A percentile compares a stretch with the other conserved stretches of the same genome.
Conservation (phyloP, 1,284 basidiomycete genomes). For the Pseudozyma hubeiensis region DNA sequence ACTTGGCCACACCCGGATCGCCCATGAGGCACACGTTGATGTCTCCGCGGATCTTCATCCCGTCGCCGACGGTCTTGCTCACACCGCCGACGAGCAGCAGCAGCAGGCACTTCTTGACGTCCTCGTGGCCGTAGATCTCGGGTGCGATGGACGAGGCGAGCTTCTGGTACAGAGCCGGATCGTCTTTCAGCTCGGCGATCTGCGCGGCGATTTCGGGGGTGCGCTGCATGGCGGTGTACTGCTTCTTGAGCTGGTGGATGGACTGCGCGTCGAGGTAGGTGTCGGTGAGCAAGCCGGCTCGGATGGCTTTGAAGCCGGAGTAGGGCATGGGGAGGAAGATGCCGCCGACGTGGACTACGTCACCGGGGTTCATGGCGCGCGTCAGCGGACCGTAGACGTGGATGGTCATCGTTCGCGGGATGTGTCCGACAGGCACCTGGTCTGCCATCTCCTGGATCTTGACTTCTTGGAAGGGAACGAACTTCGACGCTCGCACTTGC, state of each 20-base stretch:
- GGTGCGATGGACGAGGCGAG: slow-evolving; percentile 86
- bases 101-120: slow-evolving; percentile 97
- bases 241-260: slow-evolving; percentile 94
- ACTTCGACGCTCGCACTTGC: slow-evolving; percentile 96
- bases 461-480: slow-evolving; percentile 97
- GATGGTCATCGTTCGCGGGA: slow-evolving; percentile 96
- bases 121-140: slow-evolving; percentile 97
- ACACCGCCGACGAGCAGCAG: slow-evolving; percentile 94
- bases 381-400: slow-evolving; percentile 92
- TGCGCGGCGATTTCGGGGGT: slow-evolving; percentile 84
- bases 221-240: slow-evolving; percentile 92
- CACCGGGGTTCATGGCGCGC: slow-evolving; percentile 91
- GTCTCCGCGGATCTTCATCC: slow-evolving; percentile 98
- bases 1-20: slow-evolving; percentile 99
- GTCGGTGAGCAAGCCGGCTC: slow-evolving; percentile 94
- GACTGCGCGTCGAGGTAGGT: slow-evolving; percentile 94
- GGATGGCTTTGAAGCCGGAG: slow-evolving; percentile 86
- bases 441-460: slow-evolving; percentile 99
- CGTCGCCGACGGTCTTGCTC: slow-evolving; percentile 92
- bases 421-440: slow-evolving; percentile 99
- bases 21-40: slow-evolving; percentile 99
- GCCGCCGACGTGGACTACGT: slow-evolving; percentile 90
- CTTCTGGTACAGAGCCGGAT: slow-evolving; percentile 83
- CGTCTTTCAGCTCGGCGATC: slow-evolving; percentile 79
- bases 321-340: slow-evolving; percentile 91